Evolutionary conservation across 2,329 filamentous ascomycete species (phyloP), one percentile per base, ranked within the genome.

Genomic region (Cytospora piceicola): DNA sequence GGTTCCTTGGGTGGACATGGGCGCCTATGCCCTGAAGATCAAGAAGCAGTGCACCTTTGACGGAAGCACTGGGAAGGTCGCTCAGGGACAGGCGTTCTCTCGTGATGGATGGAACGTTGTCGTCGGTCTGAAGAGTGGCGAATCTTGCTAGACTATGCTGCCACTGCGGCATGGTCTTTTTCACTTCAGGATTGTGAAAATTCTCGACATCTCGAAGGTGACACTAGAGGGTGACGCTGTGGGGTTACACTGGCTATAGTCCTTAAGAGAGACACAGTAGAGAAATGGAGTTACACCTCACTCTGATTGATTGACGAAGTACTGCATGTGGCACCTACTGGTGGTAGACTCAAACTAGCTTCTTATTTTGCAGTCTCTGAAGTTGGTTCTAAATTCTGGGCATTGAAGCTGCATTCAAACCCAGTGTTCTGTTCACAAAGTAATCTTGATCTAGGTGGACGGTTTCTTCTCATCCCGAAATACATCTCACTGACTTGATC

Each of bases 41-140:
- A 61, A 61, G 29, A 27, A 17, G 6, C 22, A 57, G 22, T 52
- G 36, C 20, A 36, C 22, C 1, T 27, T 46, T 15, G 20, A 46
- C 17, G 42, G 42, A 5, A n/a, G 20, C 20, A 22, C n/a, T 22
- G 42, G 42, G 20, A 46, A 36, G 12, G 6, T n/a, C 14, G 39
- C 15, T 9, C 14, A 39, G 52, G 63, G 63, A 3, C 63, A 65
- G 30, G 58, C 49, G 12, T 65, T 61, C 24, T 39, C 61, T 24
- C 12, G 15, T 1, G 60, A 55, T 2, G 60, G 42, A 14, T 63
- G 60, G 60, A 63, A 63, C 22, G 53, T 63, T 29, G 24, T 63
- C 12, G 15, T 63, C 20, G 60, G 60, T 24, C 17, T 51, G 12
- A 12, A 29, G 32, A 2, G 3, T 3, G 60, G 53, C 27, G 22